Conservation (phyloP, 2,329 filamentous ascomycete species). For the Xylariaceae sp. region DNA sequence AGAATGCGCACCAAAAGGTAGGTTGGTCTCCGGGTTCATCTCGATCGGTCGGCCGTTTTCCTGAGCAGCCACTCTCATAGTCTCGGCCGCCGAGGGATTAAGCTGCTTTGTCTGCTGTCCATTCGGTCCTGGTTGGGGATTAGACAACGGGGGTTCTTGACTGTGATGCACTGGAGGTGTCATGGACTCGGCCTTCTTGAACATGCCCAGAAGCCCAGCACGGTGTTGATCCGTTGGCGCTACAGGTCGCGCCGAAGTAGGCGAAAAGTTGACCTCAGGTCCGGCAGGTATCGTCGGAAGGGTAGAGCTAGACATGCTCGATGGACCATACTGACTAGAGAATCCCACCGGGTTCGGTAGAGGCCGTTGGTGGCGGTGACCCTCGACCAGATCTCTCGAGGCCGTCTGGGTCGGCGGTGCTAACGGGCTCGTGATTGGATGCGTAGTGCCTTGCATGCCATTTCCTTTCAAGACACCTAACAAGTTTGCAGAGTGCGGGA, state of each 20-base stretch:
- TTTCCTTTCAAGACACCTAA: constrained; percentile 35
- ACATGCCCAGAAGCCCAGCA: constrained; percentile 44
- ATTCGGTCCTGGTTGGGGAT: constrained; percentile 5
- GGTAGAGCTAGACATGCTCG: constrained; percentile 6
- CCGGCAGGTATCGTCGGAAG: constrained; percentile 7
- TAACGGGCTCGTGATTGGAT: too few relatives aligned
- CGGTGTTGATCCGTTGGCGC: constrained; percentile 34
- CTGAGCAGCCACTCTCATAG: constrained; percentile 18
- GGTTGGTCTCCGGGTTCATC: constrained; percentile 29
- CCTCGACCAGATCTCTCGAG: too few relatives aligned
- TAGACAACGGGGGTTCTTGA: constrained; percentile 5
- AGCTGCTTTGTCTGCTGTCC: constrained; percentile 14
- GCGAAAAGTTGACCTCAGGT: constrained; percentile 9
- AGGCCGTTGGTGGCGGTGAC: constrained; percentile 10
- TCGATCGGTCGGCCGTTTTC: constrained; percentile 25
- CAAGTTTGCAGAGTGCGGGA: constrained; percentile 24
- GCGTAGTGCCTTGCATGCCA: constrained; percentile 4
- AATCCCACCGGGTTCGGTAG: too few relatives aligned
- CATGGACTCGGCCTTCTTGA: constrained; percentile 35
- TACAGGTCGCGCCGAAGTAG: constrained; percentile 6
- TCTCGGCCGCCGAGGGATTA: constrained; percentile 17
- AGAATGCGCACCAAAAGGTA: constrained; percentile 32
- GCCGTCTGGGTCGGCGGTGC: too few relatives aligned
- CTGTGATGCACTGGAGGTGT: constrained; percentile 17
- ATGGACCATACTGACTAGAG: constrained; percentile 10